Evolutionary conservation across 805 yeast species (phyloP).

Genomic region (Grigorovia yakushimaensis): DNA sequence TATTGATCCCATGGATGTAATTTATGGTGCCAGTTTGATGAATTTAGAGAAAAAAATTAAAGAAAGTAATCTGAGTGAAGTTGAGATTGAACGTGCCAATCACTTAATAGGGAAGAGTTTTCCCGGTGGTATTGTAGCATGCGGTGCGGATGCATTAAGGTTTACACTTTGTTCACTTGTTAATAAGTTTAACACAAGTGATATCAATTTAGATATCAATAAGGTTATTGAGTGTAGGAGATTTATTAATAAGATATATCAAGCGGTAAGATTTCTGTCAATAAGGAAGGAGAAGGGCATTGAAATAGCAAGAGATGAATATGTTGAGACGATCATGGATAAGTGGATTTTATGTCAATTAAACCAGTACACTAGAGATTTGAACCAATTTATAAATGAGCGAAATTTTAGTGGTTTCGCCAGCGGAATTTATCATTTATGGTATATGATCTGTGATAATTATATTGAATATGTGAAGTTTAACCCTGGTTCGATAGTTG

Average conservation of each 20-base stretch:
- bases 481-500: conserved; percentile 78
- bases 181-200: conserved; percentile 96
- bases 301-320: conserved; percentile 37
- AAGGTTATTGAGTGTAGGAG: conserved; percentile 97
- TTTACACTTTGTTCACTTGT: conserved; percentile 96
- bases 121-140: conserved; percentile 95
- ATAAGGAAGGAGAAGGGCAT: neutral
- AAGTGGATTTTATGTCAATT: conserved; percentile 92
- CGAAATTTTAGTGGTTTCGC: conserved; percentile 86
- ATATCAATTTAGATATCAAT: conserved; percentile 85
- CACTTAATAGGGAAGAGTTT: conserved; percentile 77
- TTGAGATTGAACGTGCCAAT: conserved; percentile 73
- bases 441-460: conserved; percentile 93
- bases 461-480: conserved; percentile 94
- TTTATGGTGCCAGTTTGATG: conserved; percentile 70
- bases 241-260: conserved; percentile 97
- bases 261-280: conserved; percentile 74
- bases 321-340: conserved; percentile 43
- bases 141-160: conserved; percentile 97
- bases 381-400: conserved; percentile 55
- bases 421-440: conserved; percentile 74
- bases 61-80: conserved; percentile 75
- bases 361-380: conserved; percentile 57
- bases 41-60: conserved; percentile 64
- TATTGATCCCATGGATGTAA: conserved; percentile 88